Percentiles rank a stretch among this genome's conserved stretches.
Conservation (phyloP, 192 early-diverging fungal genomes). For the Phlyctochytrium bullatum region DNA sequence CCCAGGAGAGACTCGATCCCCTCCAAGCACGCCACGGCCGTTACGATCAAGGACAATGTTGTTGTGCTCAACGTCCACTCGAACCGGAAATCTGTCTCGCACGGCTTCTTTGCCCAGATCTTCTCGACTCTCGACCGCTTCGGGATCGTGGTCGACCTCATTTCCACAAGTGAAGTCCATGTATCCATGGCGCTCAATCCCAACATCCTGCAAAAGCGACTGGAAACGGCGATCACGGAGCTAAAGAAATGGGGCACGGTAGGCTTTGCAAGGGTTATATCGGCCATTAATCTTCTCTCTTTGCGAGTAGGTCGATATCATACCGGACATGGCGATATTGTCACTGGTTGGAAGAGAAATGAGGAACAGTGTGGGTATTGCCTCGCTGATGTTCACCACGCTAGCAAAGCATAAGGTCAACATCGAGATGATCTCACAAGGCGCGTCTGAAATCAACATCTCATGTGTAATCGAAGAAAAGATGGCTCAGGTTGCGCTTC, state of each 20-base stretch:
- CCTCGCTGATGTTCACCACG: slow-evolving; percentile 89
- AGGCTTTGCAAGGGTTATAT: slow-evolving; percentile 3
- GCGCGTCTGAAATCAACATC: slow-evolving; percentile 98
- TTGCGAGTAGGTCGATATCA: slow-evolving; percentile 65
- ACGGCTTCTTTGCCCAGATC: slow-evolving; percentile 97
- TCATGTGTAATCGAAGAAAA: slow-evolving; percentile 88
- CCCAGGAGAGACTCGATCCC: neutral
- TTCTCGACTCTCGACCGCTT: slow-evolving; percentile 83
- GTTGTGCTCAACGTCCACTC: slow-evolving; percentile 96
- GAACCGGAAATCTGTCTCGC: slow-evolving; percentile 90
- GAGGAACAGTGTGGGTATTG: slow-evolving; percentile 96
- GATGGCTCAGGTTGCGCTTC: slow-evolving; percentile 70
- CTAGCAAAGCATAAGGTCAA: slow-evolving; percentile 86
- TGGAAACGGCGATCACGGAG: slow-evolving; percentile 77
- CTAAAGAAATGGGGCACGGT: slow-evolving; percentile 77
- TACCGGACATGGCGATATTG: slow-evolving; percentile 89
- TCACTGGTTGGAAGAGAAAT: slow-evolving; percentile 95
- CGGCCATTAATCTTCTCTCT: slow-evolving; percentile 4
- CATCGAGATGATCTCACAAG: slow-evolving; percentile 99
- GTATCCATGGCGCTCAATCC: slow-evolving; percentile 68
- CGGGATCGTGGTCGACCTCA: slow-evolving; percentile 91
- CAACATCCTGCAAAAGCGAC: slow-evolving; percentile 50
- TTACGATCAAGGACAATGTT: slow-evolving; percentile 98
- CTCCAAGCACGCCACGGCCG: slow-evolving; percentile 81
- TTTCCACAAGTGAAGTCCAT: slow-evolving; percentile 90